Base-by-base conservation (phyloP, 2,329 filamentous ascomycete genomes). In the Penicillium occitanis region DNA sequence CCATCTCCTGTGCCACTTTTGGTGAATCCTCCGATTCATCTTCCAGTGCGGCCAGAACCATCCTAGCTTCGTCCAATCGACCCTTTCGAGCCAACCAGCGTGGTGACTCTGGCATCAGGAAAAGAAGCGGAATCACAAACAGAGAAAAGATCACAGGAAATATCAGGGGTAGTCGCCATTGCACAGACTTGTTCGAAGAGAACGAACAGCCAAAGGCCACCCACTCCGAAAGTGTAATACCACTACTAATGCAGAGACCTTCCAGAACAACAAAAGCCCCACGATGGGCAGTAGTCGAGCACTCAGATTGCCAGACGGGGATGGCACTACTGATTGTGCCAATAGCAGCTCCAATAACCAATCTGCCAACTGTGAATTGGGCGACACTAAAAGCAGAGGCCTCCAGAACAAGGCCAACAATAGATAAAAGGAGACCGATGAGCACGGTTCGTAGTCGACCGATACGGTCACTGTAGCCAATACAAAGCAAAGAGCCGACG, bases 21-120 rank as follows among this genome's bases (percentile, higher is more conserved):
- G 69, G 64, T 7, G 67, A 68, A 14, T 50, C 55, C 44, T 73
- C 63, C 2, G 87, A 87, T 0, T 78, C 74, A 4, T 84, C 87
- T 69, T 90, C 88, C 0, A 90, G 79, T 25, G 79, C 73, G 0
- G 86, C 87, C 19, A 89, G 79, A 30, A 85, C 80, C 8, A 78
- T 69, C 13, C 85, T 77, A 0, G 86, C 84, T 70, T 90, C 88
- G 22, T 90, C 87, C 86, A 87, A 89, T 5, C 86, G 84, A 63
- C 87, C 86, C 30, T 88, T 83, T 69, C 83, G 83, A 11, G 86
- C 87, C 11, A 90, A 79, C 87, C 87, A 90, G 71, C 87, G 81
- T 1, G 87, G 87, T 0, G 85, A 88, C 65, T 88, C 84, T 10
- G 87, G 87, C 17, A 79, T 69, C 42, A 75, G 40, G 25, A 73